Evolutionary conservation across 371 early-diverging fungal genomes (phyloP).

Genomic region (Mortierella polycephala): DNA sequence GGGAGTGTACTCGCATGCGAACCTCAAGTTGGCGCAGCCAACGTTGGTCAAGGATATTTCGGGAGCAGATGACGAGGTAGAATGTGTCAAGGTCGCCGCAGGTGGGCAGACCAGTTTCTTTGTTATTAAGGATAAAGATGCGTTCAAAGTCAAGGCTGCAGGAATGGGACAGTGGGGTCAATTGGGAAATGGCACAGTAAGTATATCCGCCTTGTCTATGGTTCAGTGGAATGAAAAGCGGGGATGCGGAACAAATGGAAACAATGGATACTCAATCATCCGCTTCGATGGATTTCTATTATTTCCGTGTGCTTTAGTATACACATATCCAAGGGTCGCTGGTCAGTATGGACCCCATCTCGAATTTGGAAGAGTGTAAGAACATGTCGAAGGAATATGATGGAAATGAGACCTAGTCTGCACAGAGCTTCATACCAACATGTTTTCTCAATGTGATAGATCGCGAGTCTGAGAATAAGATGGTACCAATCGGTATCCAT

Average conservation of each 20-base stretch:
- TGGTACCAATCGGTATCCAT: conserved; percentile 50
- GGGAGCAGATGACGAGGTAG: conserved; percentile 17
- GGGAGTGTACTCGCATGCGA: conserved; percentile 48
- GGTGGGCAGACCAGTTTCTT: conserved; percentile 54
- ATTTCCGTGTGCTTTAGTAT: conserved; percentile 4
- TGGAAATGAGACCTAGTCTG: neutral
- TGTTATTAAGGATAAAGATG: conserved; percentile 35
- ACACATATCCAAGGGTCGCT: conserved; percentile 53
- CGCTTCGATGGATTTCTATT: neutral
- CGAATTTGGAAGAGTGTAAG: conserved; percentile 55
- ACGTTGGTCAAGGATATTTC: conserved; percentile 35
- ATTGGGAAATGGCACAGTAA: conserved; percentile 53
- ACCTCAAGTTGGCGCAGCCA: conserved; percentile 36
- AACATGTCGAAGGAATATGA: too few species aligned
- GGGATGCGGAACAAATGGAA: neutral
- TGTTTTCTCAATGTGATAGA: conserved; percentile 10
- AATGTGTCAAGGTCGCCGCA: conserved; percentile 53
- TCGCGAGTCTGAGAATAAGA: conserved; percentile 39
- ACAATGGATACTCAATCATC: neutral
- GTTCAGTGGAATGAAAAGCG: neutral
- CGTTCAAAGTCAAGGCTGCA: conserved; percentile 44
- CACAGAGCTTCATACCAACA: conserved; percentile 2
- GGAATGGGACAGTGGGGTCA: conserved; percentile 61
- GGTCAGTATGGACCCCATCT: conserved; percentile 43
- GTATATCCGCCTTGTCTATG: neutral